phyloP scores from a whole-genome alignment of 2,329 filamentous ascomycete genomes.

The Acephala macrosclerotiorum region DNA sequence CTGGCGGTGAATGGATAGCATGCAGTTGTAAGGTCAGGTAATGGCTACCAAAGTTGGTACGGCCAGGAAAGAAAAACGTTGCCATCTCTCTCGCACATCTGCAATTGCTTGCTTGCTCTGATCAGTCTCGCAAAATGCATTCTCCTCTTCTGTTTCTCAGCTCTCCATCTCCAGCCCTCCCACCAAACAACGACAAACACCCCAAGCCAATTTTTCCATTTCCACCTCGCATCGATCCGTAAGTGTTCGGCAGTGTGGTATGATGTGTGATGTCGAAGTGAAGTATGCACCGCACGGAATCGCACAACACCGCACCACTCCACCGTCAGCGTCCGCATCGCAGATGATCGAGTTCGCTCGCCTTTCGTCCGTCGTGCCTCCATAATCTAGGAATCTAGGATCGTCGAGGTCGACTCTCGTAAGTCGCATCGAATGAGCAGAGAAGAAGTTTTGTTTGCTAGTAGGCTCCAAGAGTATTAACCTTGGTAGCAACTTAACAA shows the following conservation, averaged over 20 bases:
- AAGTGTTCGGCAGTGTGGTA: not conserved
- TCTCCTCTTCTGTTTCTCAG: not conserved
- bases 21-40: not conserved
- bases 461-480: slow-evolving; percentile 14
- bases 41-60: not conserved
- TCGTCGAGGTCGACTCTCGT: slow-evolving; percentile 4
- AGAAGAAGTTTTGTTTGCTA: slow-evolving; percentile 7
- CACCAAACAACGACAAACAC: slow-evolving; percentile 7
- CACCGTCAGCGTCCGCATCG: not conserved
- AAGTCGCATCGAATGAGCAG: slow-evolving; percentile 10
- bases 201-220: slow-evolving; percentile 6
- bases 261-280: slow-evolving; percentile 4
- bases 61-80: not conserved
- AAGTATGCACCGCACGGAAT: slow-evolving; percentile 9
- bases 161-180: not conserved
- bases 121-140: not conserved
- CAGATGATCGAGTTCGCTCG: not conserved
- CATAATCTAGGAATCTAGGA: not conserved
- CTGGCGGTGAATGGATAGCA: slow-evolving; percentile 11
- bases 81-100: not conserved
- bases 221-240: slow-evolving; percentile 1
- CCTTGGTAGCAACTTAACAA: slow-evolving; percentile 25
- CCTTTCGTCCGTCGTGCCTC: slow-evolving; percentile 5
- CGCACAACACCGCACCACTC: not conserved
- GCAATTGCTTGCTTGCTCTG: not conserved